These are phyloP conservation scores for Pterulicium gracile DNA, from an alignment of 1,284 basidiomycete genomes.

Conservation along the genomic window DNA sequence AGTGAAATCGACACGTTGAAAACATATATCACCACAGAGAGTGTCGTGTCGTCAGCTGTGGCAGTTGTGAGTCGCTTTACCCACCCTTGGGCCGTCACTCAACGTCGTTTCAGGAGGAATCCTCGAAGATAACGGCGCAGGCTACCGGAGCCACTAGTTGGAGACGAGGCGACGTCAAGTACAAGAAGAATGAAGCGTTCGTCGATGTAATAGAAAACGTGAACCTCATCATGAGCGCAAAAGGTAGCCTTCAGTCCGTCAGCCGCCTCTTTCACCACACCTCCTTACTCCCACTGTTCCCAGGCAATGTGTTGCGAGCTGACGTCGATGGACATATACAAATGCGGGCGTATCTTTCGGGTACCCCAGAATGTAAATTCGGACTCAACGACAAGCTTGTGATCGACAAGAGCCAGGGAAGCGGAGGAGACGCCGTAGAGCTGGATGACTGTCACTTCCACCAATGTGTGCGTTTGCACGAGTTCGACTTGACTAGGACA, in stretches of 20 bases:
- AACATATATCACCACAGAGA: slow-evolving; percentile 96
- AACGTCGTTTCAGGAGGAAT: slow-evolving; percentile 65
- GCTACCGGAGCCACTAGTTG: slow-evolving; percentile 93
- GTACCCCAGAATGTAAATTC: slow-evolving; percentile 96
- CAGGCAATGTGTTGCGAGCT: slow-evolving; percentile 86
- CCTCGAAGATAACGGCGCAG: slow-evolving; percentile 92
- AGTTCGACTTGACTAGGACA: slow-evolving; percentile 87
- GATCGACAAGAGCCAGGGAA: slow-evolving; percentile 78
- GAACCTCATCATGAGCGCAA: slow-evolving; percentile 93
- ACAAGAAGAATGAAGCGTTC: slow-evolving; percentile 97
- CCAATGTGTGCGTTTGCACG: slow-evolving; percentile 91
- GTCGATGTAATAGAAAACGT: slow-evolving; percentile 97
- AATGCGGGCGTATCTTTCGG: slow-evolving; percentile 95
- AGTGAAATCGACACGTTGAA: slow-evolving; percentile 97
- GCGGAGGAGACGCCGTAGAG: slow-evolving; percentile 74
- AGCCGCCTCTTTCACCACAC: slow-evolving; percentile 12
- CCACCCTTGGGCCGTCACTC: slow-evolving; percentile 4
- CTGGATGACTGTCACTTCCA: slow-evolving; percentile 98
- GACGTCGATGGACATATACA: slow-evolving; percentile 97
- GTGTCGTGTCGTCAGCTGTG: slow-evolving; percentile 74
- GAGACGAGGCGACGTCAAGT: slow-evolving; percentile 90
- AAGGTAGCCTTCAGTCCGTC: slow-evolving; percentile 61
- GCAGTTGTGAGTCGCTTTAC: slow-evolving; percentile 53
- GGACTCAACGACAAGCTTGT: slow-evolving; percentile 97
- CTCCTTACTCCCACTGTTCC: background rate